Evolutionary conservation across 164 flowering plant species (phyloP).

Genomic region (Tinospora cordifolia): DNA sequence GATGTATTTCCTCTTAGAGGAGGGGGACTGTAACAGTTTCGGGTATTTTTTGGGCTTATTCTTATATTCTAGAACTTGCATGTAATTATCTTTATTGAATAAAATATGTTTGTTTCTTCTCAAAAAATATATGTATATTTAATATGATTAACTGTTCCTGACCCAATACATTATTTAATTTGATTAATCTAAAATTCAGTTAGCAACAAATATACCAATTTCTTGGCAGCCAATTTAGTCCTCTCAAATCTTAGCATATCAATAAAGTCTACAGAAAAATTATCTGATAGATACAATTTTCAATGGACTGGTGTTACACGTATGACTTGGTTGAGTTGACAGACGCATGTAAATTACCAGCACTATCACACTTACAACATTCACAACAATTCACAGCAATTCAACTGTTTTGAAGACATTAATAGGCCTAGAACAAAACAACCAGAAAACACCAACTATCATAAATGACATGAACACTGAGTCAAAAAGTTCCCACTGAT

Average conservation of each 20-base stretch:
- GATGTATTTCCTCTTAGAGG: no score
- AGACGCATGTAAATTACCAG: neutral
- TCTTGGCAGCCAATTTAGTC: no score
- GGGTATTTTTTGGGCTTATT: no score
- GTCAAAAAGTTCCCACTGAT: neutral
- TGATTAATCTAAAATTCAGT: neutral
- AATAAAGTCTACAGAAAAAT: neutral
- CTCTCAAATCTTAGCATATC: neutral
- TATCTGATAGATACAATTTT: neutral
- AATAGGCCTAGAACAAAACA: neutral
- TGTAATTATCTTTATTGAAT: no score
- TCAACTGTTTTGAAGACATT: neutral
- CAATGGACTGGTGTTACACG: neutral
- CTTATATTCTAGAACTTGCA: no score
- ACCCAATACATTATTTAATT: neutral
- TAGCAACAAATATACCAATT: no score
- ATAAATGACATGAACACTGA: neutral
- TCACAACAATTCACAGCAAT: neutral
- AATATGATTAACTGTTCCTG: neutral
- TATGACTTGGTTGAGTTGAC: neutral
- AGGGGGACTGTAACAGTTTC: no score
- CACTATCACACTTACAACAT: neutral
- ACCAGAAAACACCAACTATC: neutral
- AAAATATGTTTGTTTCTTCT: no score
- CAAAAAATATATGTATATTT: neutral